phyloP scores from a whole-genome alignment of 1,284 basidiomycete species.

The Lentinus polychrous region DNA sequence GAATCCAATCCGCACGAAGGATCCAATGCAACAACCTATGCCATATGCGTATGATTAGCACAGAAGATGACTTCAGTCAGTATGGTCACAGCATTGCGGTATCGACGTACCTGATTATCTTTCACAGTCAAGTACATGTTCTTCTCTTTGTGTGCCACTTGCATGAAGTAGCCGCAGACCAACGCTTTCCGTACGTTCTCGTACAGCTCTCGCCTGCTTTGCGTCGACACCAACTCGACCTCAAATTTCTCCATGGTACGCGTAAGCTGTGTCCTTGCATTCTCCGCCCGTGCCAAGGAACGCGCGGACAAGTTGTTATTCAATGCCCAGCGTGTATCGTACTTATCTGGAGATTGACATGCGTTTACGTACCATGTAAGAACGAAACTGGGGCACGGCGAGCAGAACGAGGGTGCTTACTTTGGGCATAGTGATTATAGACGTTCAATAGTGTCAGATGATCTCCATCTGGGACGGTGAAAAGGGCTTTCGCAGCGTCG shows the following conservation, averaged over 20 bases:
- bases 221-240: constrained; percentile 74
- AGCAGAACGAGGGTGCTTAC: constrained; percentile 35
- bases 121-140: constrained; percentile 85
- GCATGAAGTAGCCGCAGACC: constrained; percentile 97
- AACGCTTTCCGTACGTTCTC: constrained; percentile 79
- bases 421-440: constrained; percentile 88
- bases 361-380: neutral
- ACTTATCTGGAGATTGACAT: constrained; percentile 40
- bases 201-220: constrained; percentile 77
- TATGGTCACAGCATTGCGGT: neutral
- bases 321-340: constrained; percentile 90
- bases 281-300: constrained; percentile 88
- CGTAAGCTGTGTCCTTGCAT: constrained; percentile 89
- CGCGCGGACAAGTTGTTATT: constrained; percentile 85
- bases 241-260: constrained; percentile 93
- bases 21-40: constrained; percentile 84
- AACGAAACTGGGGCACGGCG: constrained; percentile 2
- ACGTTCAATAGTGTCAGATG: constrained; percentile 95
- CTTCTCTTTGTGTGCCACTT: constrained; percentile 93
- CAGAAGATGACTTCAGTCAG: neutral
- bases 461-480: constrained; percentile 93
- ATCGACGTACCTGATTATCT: constrained; percentile 72
- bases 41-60: neutral
- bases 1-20: constrained; percentile 89
- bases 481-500: constrained; percentile 84